Conservation (phyloP, 2,329 filamentous ascomycete species). For the Exserohilum rostratum region DNA sequence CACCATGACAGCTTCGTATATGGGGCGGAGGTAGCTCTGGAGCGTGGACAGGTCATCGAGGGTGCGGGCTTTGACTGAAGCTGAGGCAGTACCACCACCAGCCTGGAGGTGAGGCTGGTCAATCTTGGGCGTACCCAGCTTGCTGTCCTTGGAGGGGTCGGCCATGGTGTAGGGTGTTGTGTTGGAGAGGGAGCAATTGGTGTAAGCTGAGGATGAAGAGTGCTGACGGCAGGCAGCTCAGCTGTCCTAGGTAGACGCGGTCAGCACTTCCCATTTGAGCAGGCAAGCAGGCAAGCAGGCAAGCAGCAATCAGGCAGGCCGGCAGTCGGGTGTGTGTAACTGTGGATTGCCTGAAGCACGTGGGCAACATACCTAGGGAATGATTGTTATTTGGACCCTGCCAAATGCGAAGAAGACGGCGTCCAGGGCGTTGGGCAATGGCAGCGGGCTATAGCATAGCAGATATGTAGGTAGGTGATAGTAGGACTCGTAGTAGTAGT, state of each 20-base stretch:
- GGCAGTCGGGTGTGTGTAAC: no score
- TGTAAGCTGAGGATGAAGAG: not conserved
- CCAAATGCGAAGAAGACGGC: no score
- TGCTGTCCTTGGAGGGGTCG: conserved; percentile 30
- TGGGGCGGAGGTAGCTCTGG: conserved; percentile 35
- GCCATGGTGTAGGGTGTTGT: conserved; percentile 16
- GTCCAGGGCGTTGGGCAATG: no score
- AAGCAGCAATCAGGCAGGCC: no score
- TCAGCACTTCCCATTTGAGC: conserved; percentile 6
- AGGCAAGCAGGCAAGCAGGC: no score
- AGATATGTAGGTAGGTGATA: no score
- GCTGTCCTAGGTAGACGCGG: conserved; percentile 18
- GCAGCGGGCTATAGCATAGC: no score
- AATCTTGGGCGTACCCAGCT: conserved; percentile 41
- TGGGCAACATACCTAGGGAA: not conserved
- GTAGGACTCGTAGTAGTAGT: conserved; percentile 4
- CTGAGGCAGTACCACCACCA: conserved; percentile 44
- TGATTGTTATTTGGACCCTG: not conserved
- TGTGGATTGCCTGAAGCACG: not conserved
- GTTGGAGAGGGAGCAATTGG: not conserved
- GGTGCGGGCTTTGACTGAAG: conserved; percentile 32
- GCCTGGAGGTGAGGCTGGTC: conserved; percentile 46
- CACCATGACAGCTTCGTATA: conserved; percentile 39
- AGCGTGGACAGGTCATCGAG: conserved; percentile 40
- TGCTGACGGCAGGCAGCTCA: conserved; percentile 15